phyloP scores from a whole-genome alignment of 768 basidiomycete species.

The Astraeus odoratus region DNA sequence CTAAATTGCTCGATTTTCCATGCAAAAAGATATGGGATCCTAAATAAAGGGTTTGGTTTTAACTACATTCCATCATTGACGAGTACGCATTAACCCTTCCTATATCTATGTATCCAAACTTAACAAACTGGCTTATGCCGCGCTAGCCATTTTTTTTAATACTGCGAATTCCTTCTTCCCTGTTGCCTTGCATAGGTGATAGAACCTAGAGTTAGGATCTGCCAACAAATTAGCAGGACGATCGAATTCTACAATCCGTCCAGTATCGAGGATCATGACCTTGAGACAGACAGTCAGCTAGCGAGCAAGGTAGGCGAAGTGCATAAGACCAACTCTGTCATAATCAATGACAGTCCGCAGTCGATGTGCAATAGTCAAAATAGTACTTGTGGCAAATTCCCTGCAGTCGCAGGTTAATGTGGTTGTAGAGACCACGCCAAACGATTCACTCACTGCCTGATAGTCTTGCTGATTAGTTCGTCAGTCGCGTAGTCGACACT shows the following conservation, averaged over 20 bases:
- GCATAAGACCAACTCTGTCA: constrained; percentile 49
- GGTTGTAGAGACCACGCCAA: background rate
- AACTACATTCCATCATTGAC: background rate
- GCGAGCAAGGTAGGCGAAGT: constrained; percentile 4
- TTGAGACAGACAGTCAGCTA: constrained; percentile 20
- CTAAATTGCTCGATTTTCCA: constrained; percentile 46
- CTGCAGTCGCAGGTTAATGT: constrained; percentile 26
- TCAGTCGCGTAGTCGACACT: constrained; percentile 85
- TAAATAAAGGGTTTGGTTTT: constrained; percentile 6
- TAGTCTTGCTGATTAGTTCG: constrained; percentile 77
- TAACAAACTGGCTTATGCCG: constrained; percentile 1
- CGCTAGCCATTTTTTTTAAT: constrained; percentile 59
- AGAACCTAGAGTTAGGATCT: constrained; percentile 53
- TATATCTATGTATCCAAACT: background rate
- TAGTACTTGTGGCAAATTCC: constrained; percentile 75
- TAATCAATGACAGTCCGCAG: constrained; percentile 79
- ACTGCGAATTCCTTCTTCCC: constrained; percentile 65
- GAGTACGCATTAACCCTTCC: no score
- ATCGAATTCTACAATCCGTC: constrained; percentile 73
- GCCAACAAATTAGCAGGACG: constrained; percentile 51
- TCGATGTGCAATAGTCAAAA: constrained; percentile 78
- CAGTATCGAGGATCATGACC: constrained; percentile 76
- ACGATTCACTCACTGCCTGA: constrained; percentile 52
- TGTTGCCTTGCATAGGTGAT: constrained; percentile 65
- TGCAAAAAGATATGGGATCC: constrained; percentile 72